Evolutionary conservation across 2,329 filamentous ascomycete genomes (phyloP).

Genomic region (Parastagonospora nodorum): DNA sequence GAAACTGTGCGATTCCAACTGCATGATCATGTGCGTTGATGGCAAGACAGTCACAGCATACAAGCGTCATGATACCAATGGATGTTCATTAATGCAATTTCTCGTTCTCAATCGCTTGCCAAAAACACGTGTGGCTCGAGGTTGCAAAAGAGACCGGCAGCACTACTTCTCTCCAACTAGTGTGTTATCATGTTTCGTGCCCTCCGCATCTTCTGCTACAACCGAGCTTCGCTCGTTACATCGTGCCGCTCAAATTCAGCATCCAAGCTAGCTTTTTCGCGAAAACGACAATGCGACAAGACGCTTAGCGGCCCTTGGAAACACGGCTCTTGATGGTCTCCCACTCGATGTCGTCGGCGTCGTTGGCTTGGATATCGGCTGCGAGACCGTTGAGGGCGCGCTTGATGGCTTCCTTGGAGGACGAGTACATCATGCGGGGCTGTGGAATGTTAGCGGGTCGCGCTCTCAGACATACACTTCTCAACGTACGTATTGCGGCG

Average conservation of each 20-base stretch:
- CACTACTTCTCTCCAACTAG: constrained; percentile 3
- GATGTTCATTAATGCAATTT: constrained; percentile 28
- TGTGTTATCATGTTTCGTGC: neutral
- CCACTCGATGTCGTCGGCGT: constrained; percentile 80
- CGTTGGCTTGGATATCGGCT: constrained; percentile 81
- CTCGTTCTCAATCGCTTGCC: constrained; percentile 23
- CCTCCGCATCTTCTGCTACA: neutral
- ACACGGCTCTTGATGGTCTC: constrained; percentile 66
- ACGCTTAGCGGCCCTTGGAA: constrained; percentile 56
- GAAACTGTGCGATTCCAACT: neutral
- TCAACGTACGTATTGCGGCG: constrained; percentile 70
- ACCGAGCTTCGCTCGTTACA: constrained; percentile 23
- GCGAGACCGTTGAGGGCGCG: constrained; percentile 76
- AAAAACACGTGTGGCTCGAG: constrained; percentile 16
- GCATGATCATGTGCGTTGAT: neutral
- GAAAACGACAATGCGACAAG: constrained; percentile 18
- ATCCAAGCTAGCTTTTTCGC: constrained; percentile 21
- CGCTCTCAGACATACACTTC: neutral
- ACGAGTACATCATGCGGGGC: constrained; percentile 90
- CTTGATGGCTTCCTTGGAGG: constrained; percentile 86
- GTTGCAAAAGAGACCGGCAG: constrained; percentile 16
- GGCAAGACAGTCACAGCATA: constrained; percentile 7
- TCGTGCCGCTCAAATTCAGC: constrained; percentile 20
- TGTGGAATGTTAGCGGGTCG: constrained; percentile 43
- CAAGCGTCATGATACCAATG: constrained; percentile 13